Percentiles rank a stretch among this genome's conserved stretches.
Evolutionary conservation across 257 asterid species (phyloP).

Genomic region (Jacaranda copaia): DNA sequence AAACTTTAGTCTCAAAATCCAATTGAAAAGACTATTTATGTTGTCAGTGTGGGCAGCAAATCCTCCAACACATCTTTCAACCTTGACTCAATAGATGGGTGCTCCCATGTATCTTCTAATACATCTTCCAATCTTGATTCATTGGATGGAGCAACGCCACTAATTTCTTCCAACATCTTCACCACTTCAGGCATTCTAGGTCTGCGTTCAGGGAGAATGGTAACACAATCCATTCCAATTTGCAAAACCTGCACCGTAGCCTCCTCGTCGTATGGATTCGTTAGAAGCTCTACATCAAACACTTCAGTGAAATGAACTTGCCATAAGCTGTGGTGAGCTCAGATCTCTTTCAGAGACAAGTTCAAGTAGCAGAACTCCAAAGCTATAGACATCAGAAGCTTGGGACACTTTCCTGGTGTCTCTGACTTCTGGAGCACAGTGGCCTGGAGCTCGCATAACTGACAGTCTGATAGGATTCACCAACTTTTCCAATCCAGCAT

Average conservation of each 20-base stretch:
- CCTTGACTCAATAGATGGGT: neutral
- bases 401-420: constrained; percentile 21
- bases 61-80: too few relatives aligned
- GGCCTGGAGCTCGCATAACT: constrained; percentile 21
- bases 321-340: neutral
- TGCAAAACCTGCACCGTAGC: neutral
- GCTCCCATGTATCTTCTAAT: neutral
- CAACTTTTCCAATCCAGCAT: constrained; percentile 18
- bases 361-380: constrained; percentile 41
- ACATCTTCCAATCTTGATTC: neutral
- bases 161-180: constrained; percentile 21
- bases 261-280: neutral
- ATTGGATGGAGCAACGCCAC: neutral
- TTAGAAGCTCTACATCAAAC: neutral
- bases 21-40: too few relatives aligned
- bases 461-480: neutral
- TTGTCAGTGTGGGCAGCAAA: too few relatives aligned
- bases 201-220: neutral
- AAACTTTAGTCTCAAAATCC: too few relatives aligned
- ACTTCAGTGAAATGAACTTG: neutral
- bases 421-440: constrained; percentile 35
- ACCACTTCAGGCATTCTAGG: constrained; percentile 15
- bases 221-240: constrained; percentile 26
- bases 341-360: constrained; percentile 6
- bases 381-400: constrained; percentile 42